Evolutionary conservation across 495 filamentous ascomycete species (phyloP).

Genomic region (Aspergillus coremiiformis): DNA sequence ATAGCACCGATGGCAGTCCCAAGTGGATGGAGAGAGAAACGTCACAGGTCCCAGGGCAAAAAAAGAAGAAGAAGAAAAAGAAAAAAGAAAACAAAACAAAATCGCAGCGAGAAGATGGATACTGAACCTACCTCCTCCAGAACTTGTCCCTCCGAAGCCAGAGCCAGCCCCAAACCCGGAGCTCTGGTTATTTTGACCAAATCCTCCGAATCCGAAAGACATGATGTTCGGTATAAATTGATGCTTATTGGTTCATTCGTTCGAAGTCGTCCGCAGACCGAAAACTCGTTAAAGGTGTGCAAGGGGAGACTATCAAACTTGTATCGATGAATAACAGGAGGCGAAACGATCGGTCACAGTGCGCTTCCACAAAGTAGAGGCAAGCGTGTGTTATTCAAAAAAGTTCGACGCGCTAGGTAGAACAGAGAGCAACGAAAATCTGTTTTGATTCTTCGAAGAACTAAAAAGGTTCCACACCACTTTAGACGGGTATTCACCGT

Average conservation of each 20-base stretch:
- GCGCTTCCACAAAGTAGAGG: slow-evolving; percentile 1
- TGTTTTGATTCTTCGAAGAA: slow-evolving; percentile 11
- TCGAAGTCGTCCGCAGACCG: slow-evolving; percentile 4
- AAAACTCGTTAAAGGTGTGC: neutral
- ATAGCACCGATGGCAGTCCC: slow-evolving; percentile 7
- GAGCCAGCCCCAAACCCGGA: slow-evolving; percentile 42
- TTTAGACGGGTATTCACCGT: slow-evolving; percentile 12
- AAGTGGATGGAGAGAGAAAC: slow-evolving; percentile 14
- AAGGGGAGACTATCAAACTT: neutral
- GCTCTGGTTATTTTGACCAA: slow-evolving; percentile 54
- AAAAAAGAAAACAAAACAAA: slow-evolving; percentile 10
- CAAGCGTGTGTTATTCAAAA: neutral
- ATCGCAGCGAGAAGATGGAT: slow-evolving; percentile 12
- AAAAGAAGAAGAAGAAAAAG: too few species aligned
- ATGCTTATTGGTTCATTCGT: slow-evolving; percentile 33
- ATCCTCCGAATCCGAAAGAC: slow-evolving; percentile 48
- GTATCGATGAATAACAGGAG: neutral
- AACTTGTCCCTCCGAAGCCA: slow-evolving; percentile 32
- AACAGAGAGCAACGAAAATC: slow-evolving; percentile 4
- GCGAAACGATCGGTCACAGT: slow-evolving; percentile 3
- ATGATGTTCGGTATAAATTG: slow-evolving; percentile 29
- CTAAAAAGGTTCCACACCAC: slow-evolving; percentile 9
- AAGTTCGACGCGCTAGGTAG: slow-evolving; percentile 12
- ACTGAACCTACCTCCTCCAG: slow-evolving; percentile 45
- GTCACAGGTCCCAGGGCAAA: slow-evolving; percentile 12